Conservation (phyloP, 805 yeast genomes). For the Ogataea methylovora region DNA sequence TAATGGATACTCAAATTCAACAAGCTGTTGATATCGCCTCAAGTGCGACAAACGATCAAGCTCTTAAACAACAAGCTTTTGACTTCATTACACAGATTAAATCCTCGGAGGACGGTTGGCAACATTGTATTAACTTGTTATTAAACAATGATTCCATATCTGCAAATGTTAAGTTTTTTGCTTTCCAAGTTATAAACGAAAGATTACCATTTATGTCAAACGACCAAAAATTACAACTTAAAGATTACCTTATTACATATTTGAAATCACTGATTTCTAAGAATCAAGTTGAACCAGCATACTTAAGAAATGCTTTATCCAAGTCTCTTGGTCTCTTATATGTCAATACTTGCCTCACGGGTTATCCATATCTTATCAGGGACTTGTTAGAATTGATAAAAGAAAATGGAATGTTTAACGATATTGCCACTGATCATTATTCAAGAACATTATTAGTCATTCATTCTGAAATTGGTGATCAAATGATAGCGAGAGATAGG, state of each 20-base stretch:
- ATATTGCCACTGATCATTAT: constrained; percentile 59
- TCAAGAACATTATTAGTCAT: constrained; percentile 64
- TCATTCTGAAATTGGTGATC: constrained; percentile 92
- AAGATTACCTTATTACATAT: constrained; percentile 40
- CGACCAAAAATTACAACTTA: constrained; percentile 39
- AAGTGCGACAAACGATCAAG: constrained; percentile 56
- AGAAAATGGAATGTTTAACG: constrained; percentile 22
- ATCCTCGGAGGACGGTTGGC: constrained; percentile 47
- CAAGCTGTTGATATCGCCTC: constrained; percentile 85
- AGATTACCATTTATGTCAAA: constrained; percentile 36
- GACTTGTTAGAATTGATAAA: constrained; percentile 37
- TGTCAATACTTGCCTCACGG: constrained; percentile 35
- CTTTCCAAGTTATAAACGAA: constrained; percentile 62
- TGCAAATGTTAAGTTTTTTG: constrained; percentile 56
- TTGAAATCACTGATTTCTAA: constrained; percentile 23
- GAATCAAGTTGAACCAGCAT: constrained; percentile 29
- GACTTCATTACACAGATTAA: constrained; percentile 47
- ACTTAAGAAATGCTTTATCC: constrained; percentile 49
- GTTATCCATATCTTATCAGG: constrained; percentile 44
- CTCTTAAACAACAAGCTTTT: constrained; percentile 53
- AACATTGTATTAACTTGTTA: constrained; percentile 44
- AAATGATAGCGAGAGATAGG: constrained; percentile 65
- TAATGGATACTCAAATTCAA: constrained; percentile 54
- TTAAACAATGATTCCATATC: constrained; percentile 27
- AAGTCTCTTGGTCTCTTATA: constrained; percentile 48